A percentile compares a stretch with the other conserved stretches of the same genome.
phyloP scores from a whole-genome alignment of 345 rosid genomes.

The Eucalyptus guilfoylei region DNA sequence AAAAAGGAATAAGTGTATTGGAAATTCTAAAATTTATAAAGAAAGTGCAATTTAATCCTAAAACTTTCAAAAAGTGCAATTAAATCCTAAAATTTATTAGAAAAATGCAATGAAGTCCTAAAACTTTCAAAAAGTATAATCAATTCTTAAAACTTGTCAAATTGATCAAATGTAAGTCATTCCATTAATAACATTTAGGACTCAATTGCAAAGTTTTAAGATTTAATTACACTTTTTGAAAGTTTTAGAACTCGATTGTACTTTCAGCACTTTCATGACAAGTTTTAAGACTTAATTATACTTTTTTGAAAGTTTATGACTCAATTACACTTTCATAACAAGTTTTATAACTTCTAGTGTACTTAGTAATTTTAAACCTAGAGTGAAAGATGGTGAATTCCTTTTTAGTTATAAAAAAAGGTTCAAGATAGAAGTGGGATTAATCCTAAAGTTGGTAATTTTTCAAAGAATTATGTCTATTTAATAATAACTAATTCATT shows the following conservation, averaged over 20 bases:
- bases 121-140: no score
- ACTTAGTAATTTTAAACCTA: not conserved
- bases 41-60: no score
- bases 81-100: no score
- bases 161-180: no score
- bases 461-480: not conserved
- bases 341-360: no score
- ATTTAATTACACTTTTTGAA: accelerated
- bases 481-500: not conserved
- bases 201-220: accelerated
- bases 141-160: no score
- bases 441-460: not conserved
- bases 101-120: no score
- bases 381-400: not conserved
- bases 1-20: not conserved
- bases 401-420: not conserved
- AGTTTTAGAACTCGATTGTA: accelerated
- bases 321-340: no score
- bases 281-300: accelerated
- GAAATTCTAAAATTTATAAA: no score
- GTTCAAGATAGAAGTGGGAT: not conserved
- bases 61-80: no score
- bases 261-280: accelerated
- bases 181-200: accelerated
- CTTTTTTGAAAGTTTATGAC: accelerated